These are phyloP conservation scores for Euphorbia tirucalli DNA, from an alignment of 345 rosid genomes.

Conservation along the genomic window DNA sequence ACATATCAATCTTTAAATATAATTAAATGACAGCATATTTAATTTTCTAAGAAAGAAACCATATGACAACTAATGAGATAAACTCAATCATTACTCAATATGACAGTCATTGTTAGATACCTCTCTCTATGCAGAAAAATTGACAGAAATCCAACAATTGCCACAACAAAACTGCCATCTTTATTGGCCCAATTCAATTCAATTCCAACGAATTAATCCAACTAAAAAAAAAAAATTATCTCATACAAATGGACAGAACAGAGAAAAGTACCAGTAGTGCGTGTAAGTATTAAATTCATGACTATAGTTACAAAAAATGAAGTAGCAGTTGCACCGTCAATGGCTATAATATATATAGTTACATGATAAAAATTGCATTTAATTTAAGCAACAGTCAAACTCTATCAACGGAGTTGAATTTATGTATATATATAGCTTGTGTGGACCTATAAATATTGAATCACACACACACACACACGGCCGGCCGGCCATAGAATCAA, in stretches of 20 bases:
- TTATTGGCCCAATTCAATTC: no score
- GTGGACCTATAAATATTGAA: neutral
- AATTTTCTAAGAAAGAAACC: no score
- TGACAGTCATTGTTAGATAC: neutral
- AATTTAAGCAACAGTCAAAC: neutral
- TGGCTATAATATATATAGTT: neutral
- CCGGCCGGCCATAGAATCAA: no score
- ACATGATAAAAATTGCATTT: neutral
- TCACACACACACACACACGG: no score
- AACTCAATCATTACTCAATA: conserved; percentile 5
- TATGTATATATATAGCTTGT: neutral
- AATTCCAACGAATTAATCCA: no score
- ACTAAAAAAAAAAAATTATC: no score
- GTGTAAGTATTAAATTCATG: neutral
- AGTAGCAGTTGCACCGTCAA: neutral
- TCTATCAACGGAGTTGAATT: neutral
- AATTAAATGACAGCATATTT: no score
- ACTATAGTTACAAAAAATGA: neutral
- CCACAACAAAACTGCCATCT: no score
- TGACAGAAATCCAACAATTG: neutral
- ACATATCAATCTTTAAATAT: neutral
- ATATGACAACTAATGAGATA: conserved; percentile 8
- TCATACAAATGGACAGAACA: neutral
- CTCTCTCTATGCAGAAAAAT: neutral
- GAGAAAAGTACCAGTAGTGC: neutral